phyloP scores from a whole-genome alignment of 306 rosid species.

The Spatholobus suberectus region DNA sequence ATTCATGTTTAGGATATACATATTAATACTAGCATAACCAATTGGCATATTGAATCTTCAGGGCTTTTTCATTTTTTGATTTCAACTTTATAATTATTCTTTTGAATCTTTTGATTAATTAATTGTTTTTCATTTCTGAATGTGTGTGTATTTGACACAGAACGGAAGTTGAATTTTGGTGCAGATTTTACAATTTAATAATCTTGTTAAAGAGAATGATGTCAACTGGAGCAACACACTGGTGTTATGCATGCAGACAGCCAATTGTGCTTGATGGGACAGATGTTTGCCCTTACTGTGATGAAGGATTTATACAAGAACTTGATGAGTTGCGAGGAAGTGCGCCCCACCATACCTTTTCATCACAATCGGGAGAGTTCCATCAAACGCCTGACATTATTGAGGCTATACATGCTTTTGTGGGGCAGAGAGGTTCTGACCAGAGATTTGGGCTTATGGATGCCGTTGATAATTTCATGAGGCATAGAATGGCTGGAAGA shows the following conservation, averaged over 20 bases:
- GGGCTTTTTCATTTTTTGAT: conserved; percentile 3
- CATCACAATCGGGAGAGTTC: conserved; percentile 44
- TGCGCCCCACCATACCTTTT: conserved; percentile 33
- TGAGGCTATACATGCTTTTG: conserved; percentile 55
- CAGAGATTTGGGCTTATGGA: conserved; percentile 54
- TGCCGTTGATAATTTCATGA: conserved; percentile 52
- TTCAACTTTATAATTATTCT: background rate
- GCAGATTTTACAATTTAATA: conserved; percentile 19
- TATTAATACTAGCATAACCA: background rate
- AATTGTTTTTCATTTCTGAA: conserved; percentile 6
- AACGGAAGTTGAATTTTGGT: conserved; percentile 19
- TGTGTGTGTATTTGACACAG: conserved; percentile 15
- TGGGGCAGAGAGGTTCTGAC: conserved; percentile 58
- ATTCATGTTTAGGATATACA: background rate
- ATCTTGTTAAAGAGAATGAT: conserved; percentile 47
- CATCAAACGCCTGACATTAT: conserved; percentile 56
- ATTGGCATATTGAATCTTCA: conserved; percentile 24
- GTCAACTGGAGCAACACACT: conserved; percentile 75
- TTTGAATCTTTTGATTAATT: conserved; percentile 13
- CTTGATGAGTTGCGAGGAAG: conserved; percentile 50
- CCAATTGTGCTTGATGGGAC: conserved; percentile 56
- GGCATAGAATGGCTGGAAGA: conserved; percentile 70
- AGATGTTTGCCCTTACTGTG: conserved; percentile 65
- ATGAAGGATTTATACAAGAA: conserved; percentile 70
- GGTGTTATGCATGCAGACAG: conserved; percentile 70